Evolutionary conservation across 176 grass and related monocot species (phyloP), one percentile per base, ranked within the genome.

Genomic region (Eragrostis nindensis): DNA sequence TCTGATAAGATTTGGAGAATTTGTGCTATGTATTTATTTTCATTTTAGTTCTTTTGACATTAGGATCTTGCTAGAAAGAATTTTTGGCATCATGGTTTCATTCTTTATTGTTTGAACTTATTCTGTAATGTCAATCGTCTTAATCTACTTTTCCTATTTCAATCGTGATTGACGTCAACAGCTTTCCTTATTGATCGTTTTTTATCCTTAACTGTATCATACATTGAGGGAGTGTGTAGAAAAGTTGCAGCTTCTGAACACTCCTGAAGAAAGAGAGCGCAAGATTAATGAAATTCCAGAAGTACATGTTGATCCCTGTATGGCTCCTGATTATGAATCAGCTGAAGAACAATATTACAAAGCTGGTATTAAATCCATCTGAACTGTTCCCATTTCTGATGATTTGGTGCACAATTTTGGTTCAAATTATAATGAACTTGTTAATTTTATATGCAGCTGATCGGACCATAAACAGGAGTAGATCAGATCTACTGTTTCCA

Each of bases 201-300:
- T 66, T 82, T 62, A 85, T 81, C 85, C 93, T 96, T 99, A 82
- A 99, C 89, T 67, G 48, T 87, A 60, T 70, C 80, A 85, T 84
- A 99, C 97, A 74, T 87, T 99, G 36, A 90, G 97, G 79, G 97
- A 92, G 64, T 96, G 93, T 72, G 73, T 99, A 48, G 91, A 99
- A 85, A 96, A 99, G 57, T 73, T 99, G 83, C 87, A 92, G 71
- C 85, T 90, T 73, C 86, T 99, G 50, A 87, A 81, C 77, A 87
- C 76, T 69, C 87, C 97, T 56, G 93, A 99, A 87, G 93, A 96
- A 91, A 90, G 71, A 80, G 86, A 75, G 55, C 90, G 85, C 41
- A 90, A 42, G 47, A 64, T 99, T 71, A 86, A 89, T 90, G 97
- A 99, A 87, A 57, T 90, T 80, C 87, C 91, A 71, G 82, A 88